Evolutionary conservation across 306 rosid species (phyloP).

Genomic region (Bauhinia variegata): DNA sequence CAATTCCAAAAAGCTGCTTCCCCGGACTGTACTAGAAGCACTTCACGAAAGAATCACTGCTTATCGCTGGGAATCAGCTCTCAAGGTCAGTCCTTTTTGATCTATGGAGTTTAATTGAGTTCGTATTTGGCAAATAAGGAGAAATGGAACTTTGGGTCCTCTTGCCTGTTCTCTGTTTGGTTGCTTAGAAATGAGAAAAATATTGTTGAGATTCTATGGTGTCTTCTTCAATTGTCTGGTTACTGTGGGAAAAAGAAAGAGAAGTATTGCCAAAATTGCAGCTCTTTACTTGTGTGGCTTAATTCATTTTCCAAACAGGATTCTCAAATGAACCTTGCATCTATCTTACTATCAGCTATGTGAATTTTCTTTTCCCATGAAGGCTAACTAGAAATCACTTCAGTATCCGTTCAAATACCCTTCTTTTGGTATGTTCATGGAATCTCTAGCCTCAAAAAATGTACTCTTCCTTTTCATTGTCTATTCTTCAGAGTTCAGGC

Average conservation of each 20-base stretch:
- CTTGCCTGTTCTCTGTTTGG: constrained; percentile 5
- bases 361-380: neutral
- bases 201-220: neutral
- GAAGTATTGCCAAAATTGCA: neutral
- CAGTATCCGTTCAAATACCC: no score
- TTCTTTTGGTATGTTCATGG: neutral
- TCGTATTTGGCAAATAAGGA: neutral
- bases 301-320: neutral
- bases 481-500: neutral
- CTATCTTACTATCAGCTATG: neutral
- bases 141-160: neutral
- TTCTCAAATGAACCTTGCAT: neutral
- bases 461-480: neutral
- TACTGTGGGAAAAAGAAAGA: neutral
- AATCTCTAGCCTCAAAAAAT: neutral
- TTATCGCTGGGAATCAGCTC: constrained; percentile 91
- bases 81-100: constrained; percentile 56
- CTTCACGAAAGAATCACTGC: constrained; percentile 78
- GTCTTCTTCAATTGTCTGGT: neutral
- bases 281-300: no score
- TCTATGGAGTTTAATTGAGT: neutral
- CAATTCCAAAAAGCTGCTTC: constrained; percentile 81
- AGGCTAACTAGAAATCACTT: neutral
- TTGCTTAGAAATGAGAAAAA: constrained; percentile 2
- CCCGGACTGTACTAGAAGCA: constrained; percentile 84